Percentiles rank a stretch among this genome's conserved stretches.
phyloP scores from a whole-genome alignment of 352 stramenopile species.

The Phytophthora colocasiae region DNA sequence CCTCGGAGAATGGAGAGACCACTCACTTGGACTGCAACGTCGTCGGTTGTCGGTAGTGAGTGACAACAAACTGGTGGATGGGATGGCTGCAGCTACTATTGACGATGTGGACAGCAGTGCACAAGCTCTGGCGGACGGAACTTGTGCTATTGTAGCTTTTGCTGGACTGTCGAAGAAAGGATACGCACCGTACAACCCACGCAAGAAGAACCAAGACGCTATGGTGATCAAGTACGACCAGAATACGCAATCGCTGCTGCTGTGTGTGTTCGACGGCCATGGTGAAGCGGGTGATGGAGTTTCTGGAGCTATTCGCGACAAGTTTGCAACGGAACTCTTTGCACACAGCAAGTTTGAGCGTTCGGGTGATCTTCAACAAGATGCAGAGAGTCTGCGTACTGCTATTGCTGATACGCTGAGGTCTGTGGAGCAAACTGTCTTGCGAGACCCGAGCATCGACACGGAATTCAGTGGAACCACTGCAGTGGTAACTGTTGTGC shows the following conservation, averaged over 20 bases:
- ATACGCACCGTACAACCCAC: conserved; percentile 94
- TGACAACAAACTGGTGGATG: conserved; percentile 86
- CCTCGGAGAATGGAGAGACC: conserved; percentile 45
- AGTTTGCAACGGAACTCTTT: conserved; percentile 92
- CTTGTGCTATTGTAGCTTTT: conserved; percentile 68
- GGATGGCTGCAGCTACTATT: conserved; percentile 70
- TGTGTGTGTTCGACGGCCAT: conserved; percentile 97
- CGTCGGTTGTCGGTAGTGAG: conserved; percentile 77
- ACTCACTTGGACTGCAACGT: conserved; percentile 68
- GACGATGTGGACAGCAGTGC: conserved; percentile 61
- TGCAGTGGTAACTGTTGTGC: conserved; percentile 75
- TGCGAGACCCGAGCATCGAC: conserved; percentile 93
- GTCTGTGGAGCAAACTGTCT: conserved; percentile 80
- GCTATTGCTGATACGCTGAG: conserved; percentile 65
- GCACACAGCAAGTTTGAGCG: conserved; percentile 85
- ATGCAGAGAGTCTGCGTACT: conserved; percentile 63
- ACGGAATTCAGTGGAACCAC: conserved; percentile 94
- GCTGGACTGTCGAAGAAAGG: conserved; percentile 85
- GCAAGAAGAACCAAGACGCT: conserved; percentile 98
- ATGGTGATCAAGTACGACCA: conserved; percentile 96
- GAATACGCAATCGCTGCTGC: conserved; percentile 92
- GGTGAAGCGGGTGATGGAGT: conserved; percentile 96
- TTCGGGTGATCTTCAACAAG: conserved; percentile 57
- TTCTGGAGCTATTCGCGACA: conserved; percentile 89
- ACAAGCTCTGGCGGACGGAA: conserved; percentile 58